Conservation (phyloP, 345 rosid species). For the Bretschneidera sinensis region DNA sequence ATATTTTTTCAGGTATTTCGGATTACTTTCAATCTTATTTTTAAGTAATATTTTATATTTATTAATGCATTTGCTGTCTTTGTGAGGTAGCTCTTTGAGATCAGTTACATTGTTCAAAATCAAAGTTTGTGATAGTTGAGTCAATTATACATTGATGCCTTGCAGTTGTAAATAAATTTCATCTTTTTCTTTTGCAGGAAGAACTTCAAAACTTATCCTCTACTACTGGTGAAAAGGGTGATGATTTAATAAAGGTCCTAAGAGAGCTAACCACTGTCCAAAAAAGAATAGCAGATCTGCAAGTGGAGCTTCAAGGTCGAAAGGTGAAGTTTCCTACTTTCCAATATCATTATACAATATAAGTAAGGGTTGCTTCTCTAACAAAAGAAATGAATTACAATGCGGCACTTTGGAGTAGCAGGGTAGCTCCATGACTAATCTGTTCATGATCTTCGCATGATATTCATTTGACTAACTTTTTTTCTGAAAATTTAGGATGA, state of each 20-base stretch:
- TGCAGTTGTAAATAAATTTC: conserved; percentile 1
- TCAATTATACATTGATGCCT: too few relatives aligned
- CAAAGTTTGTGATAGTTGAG: too few relatives aligned
- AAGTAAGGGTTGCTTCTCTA: too few relatives aligned
- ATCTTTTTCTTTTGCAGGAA: conserved; percentile 26
- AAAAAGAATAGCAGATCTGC: conserved; percentile 88
- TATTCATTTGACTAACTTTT: too few relatives aligned
- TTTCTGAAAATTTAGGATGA: conserved; percentile 52
- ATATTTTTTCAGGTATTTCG: too few relatives aligned
- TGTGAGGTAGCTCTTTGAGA: background rate
- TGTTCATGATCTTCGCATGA: background rate
- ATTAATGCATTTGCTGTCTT: background rate
- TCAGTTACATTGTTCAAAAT: background rate
- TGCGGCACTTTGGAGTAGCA: background rate
- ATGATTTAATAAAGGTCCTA: conserved; percentile 74
- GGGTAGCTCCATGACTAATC: background rate
- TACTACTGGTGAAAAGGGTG: conserved; percentile 62
- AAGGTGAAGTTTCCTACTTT: conserved; percentile 45
- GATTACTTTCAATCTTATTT: too few relatives aligned
- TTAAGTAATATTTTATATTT: too few relatives aligned
- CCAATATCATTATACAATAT: background rate
- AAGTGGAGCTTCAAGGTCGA: conserved; percentile 97
- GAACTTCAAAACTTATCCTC: conserved; percentile 60
- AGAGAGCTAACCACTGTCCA: conserved; percentile 85
- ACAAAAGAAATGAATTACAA: background rate